A percentile compares a stretch with the other conserved stretches of the same genome.
Conservation (phyloP, 2,329 filamentous ascomycete species). For the Fusarium pseudoanthophilum region DNA sequence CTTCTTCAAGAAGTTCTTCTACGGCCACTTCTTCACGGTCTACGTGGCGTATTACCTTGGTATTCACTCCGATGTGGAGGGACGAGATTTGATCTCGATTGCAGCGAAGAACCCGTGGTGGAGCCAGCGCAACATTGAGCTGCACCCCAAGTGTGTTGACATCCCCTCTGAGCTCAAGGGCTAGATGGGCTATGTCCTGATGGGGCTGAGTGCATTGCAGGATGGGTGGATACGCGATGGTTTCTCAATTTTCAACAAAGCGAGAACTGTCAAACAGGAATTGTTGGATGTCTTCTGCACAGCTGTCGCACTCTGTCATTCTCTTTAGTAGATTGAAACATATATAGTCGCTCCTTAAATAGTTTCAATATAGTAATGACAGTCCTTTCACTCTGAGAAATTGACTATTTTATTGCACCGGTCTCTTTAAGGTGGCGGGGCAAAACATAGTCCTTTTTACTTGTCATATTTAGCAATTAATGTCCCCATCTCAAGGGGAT, state of each 20-base stretch:
- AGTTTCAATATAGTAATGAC: background rate
- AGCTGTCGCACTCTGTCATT: background rate
- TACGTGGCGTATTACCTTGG: background rate
- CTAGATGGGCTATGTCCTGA: background rate
- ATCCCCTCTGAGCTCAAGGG: background rate
- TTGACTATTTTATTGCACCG: background rate
- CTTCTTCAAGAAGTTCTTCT: background rate
- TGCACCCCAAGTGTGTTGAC: slow-evolving; percentile 6
- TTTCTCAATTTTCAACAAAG: background rate
- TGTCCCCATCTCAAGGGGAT: rapidly evolving
- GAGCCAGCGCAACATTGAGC: slow-evolving; percentile 5
- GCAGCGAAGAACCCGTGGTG: background rate
- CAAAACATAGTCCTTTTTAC: too few species aligned
- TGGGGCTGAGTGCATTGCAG: background rate
- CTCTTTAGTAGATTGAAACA: background rate
- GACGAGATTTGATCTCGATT: slow-evolving; percentile 2
- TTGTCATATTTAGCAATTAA: background rate
- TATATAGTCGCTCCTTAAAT: background rate
- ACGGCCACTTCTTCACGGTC: background rate
- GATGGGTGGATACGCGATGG: background rate
- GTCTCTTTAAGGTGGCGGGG: background rate
- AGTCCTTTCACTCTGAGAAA: background rate
- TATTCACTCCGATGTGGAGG: background rate
- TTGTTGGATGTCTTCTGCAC: background rate
- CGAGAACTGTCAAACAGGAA: background rate